Evolutionary conservation across 371 early-diverging fungal species (phyloP).

Genomic region (Syncephalis fuscata): DNA sequence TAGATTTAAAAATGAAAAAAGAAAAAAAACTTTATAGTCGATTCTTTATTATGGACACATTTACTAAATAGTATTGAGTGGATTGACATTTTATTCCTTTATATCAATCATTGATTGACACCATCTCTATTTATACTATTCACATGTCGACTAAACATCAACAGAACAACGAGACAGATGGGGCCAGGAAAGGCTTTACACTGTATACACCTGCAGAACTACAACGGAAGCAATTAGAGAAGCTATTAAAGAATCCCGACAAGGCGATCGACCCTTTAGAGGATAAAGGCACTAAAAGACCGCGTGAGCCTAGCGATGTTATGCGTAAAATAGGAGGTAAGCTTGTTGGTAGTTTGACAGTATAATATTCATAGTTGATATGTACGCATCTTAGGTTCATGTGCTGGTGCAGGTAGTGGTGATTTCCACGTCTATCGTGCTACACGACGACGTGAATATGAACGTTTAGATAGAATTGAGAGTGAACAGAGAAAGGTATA

Average conservation of each 20-base stretch:
- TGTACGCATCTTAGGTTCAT: conserved; percentile 39
- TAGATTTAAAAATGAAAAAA: too few relatives aligned
- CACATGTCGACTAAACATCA: too few relatives aligned
- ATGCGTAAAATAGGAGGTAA: conserved; percentile 64
- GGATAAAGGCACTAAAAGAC: conserved; percentile 19
- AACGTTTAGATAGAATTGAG: conserved; percentile 61
- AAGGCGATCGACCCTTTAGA: conserved; percentile 56
- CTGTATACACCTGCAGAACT: conserved; percentile 14
- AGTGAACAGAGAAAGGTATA: conserved; percentile 57
- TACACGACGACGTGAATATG: conserved; percentile 72
- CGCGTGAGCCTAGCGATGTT: conserved; percentile 50
- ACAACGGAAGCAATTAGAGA: conserved; percentile 49
- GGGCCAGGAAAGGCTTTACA: too few relatives aligned
- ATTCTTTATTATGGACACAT: too few relatives aligned
- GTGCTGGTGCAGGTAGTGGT: conserved; percentile 92
- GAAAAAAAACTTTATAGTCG: too few relatives aligned
- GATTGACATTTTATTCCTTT: too few relatives aligned
- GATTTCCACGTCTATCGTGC: conserved; percentile 92
- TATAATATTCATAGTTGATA: background rate
- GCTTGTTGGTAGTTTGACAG: background rate
- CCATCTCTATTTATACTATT: too few relatives aligned
- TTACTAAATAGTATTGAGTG: too few relatives aligned
- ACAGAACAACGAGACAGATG: background rate
- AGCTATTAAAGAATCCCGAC: conserved; percentile 60
- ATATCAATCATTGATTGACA: too few relatives aligned